phyloP scores from a whole-genome alignment of 805 yeast species.

The Barnettozyma sucrosica region DNA sequence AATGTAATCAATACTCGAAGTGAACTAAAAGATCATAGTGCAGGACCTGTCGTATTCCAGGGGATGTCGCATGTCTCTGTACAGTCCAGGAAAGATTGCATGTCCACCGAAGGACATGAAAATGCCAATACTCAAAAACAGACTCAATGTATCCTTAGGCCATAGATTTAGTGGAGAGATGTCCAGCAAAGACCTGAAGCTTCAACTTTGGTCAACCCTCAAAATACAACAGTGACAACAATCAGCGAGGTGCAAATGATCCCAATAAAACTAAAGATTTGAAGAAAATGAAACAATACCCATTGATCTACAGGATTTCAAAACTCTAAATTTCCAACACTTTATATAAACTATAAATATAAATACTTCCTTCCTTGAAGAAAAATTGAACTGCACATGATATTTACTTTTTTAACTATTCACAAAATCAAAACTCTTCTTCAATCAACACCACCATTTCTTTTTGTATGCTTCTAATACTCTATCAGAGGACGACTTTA shows the following conservation, averaged over 20 bases:
- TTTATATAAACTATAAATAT: too few species aligned
- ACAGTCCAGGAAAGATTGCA: constrained; percentile 74
- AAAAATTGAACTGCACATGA: background rate
- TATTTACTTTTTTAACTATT: background rate
- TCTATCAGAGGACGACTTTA: constrained; percentile 25
- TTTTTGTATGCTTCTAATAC: background rate
- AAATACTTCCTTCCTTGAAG: background rate
- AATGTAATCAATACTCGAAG: constrained; percentile 50
- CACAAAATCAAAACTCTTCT: background rate
- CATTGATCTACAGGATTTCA: background rate
- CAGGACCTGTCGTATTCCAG: constrained; percentile 46
- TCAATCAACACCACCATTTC: background rate
- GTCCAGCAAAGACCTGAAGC: constrained; percentile 52
- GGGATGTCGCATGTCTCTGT: constrained; percentile 72
- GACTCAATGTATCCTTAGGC: constrained; percentile 32
- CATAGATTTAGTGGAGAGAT: constrained; percentile 40
- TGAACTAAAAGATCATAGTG: constrained; percentile 49
- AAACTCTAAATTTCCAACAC: background rate
- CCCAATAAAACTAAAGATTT: constrained; percentile 52
- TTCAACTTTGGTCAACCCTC: constrained; percentile 39
- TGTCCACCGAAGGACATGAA: constrained; percentile 81
- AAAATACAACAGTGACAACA: constrained; percentile 37
- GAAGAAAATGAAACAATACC: too few species aligned
- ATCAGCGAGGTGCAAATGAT: constrained; percentile 49
- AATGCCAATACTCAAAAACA: constrained; percentile 53